A percentile compares a stretch with the other conserved stretches of the same genome.
These are phyloP conservation scores for Fomitopsis pinicola DNA, from an alignment of 1,284 basidiomycete genomes.

Conservation along the genomic window DNA sequence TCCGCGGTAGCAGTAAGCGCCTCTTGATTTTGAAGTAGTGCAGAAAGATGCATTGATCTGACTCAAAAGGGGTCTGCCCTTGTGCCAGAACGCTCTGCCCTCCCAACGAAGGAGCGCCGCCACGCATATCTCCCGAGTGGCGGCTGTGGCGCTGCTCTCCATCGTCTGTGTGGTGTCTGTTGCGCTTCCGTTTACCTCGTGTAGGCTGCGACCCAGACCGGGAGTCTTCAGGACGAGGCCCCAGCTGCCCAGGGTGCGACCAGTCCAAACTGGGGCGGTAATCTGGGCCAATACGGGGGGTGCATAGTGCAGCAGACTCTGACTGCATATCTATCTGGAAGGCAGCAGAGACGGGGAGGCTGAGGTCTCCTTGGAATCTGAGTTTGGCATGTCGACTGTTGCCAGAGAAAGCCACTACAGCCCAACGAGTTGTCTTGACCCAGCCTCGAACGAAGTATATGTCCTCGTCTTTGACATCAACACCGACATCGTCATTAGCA, in stretches of 20 bases:
- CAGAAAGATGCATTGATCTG: background rate
- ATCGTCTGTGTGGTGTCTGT: background rate
- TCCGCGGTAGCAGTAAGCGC: background rate
- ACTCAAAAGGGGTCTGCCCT: background rate
- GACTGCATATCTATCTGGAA: background rate
- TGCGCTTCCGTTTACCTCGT: background rate
- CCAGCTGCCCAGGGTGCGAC: too few relatives aligned
- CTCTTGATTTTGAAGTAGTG: conserved; percentile 7
- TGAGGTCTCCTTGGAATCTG: background rate
- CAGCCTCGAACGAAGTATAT: background rate
- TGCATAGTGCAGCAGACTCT: background rate
- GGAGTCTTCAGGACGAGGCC: background rate
- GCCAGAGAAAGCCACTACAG: background rate
- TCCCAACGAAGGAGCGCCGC: background rate
- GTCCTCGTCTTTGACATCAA: background rate
- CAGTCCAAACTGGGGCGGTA: background rate
- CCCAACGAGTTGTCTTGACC: background rate
- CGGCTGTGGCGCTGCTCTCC: background rate
- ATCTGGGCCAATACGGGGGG: background rate
- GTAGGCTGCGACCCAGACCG: background rate
- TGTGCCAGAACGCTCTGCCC: background rate
- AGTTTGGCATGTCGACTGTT: background rate
- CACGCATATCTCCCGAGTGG: background rate
- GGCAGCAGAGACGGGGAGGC: background rate
- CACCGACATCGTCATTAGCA: background rate